These are phyloP conservation scores for Apiotrichum akiyoshidainum DNA, from an alignment of 1,284 basidiomycete genomes.

Conservation along the genomic window DNA sequence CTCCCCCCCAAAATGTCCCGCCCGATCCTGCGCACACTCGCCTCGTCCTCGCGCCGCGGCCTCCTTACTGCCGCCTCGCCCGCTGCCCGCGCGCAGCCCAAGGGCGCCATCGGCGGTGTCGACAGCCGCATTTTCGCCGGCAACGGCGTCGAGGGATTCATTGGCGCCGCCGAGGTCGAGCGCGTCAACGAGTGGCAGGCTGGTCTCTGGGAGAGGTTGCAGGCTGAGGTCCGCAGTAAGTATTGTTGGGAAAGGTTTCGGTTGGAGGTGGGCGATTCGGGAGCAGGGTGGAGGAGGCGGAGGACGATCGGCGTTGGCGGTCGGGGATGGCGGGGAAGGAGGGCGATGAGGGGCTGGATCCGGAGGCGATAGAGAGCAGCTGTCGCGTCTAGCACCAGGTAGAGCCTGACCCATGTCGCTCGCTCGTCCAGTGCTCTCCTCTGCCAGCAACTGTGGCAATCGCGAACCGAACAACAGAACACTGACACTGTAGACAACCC, in stretches of 20 bases:
- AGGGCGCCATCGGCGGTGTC: slow-evolving; percentile 25
- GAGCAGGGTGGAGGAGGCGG: background rate
- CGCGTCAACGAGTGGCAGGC: slow-evolving; percentile 45
- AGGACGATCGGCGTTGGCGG: background rate
- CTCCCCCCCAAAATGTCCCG: slow-evolving; percentile 8
- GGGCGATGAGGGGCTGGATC: too few species aligned
- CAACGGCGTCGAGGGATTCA: slow-evolving; percentile 35
- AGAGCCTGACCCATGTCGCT: too few species aligned
- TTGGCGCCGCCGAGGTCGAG: slow-evolving; percentile 36
- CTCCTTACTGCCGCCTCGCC: background rate
- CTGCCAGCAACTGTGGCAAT: too few species aligned
- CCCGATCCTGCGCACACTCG: background rate
- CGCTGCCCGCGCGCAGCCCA: background rate
- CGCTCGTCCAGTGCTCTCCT: too few species aligned
- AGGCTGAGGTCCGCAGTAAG: slow-evolving; percentile 48
- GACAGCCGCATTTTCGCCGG: slow-evolving; percentile 34
- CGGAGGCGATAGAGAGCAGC: background rate
- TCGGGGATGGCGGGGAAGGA: background rate
- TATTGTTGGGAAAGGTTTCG: slow-evolving; percentile 6
- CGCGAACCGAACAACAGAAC: too few species aligned
- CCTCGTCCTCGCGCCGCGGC: background rate
- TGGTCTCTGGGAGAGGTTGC: slow-evolving; percentile 46
- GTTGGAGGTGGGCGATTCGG: background rate
- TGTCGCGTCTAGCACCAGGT: background rate
- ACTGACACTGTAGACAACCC: slow-evolving; percentile 36